These are phyloP conservation scores for Camellia japonica DNA, from an alignment of 148 eudicot genomes.

Conservation along the genomic window DNA sequence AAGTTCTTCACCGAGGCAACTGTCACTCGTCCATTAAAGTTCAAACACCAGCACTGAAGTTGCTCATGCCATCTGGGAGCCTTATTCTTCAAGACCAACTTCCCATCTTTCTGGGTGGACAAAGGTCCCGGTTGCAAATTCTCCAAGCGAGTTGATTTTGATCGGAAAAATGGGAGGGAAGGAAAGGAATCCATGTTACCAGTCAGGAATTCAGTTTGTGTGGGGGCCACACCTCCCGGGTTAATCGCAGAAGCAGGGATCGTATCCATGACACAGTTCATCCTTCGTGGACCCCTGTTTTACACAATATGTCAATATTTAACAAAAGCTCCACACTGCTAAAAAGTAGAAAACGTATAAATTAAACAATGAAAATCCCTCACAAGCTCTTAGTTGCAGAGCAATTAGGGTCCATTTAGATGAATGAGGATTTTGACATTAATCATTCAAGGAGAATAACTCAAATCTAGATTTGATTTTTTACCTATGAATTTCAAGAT, in stretches of 20 bases:
- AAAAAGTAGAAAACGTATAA: too few species aligned
- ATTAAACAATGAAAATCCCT: too few species aligned
- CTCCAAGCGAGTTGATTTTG: constrained; percentile 64
- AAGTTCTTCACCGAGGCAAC: constrained; percentile 95
- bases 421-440: too few species aligned
- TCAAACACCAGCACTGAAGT: constrained; percentile 93
- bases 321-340: too few species aligned
- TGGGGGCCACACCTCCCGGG: constrained; percentile 76
- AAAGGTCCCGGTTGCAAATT: constrained; percentile 35
- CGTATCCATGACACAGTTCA: constrained; percentile 83
- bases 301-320: background rate
- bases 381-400: too few species aligned
- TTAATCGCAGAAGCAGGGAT: constrained; percentile 62
- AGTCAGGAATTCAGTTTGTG: constrained; percentile 62
- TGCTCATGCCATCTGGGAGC: constrained; percentile 96
- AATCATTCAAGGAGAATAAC: too few species aligned
- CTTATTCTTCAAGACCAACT: constrained; percentile 66
- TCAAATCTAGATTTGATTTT: too few species aligned
- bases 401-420: too few species aligned
- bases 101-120: constrained; percentile 33
- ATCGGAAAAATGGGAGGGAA: constrained; percentile 78
- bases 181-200: constrained; percentile 49
- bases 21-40: constrained; percentile 88
- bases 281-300: constrained; percentile 88
- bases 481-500: too few species aligned